These are phyloP conservation scores for Chlorella sp. DNA, from an alignment of 139 green algal genomes.

Conservation along the genomic window DNA sequence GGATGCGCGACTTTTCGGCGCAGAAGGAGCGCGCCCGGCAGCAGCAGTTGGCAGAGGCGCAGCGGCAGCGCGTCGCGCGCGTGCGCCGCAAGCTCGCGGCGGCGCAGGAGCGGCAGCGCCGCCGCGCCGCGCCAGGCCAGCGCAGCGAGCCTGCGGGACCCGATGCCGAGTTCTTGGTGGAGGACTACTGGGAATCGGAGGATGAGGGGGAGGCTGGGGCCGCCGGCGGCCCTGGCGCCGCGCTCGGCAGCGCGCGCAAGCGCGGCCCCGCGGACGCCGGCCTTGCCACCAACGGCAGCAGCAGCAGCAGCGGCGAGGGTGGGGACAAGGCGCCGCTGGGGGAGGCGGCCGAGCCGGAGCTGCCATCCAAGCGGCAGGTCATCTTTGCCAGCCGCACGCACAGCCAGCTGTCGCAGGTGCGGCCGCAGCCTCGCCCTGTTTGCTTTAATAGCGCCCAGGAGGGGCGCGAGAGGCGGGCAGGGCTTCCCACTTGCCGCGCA, in stretches of 20 bases:
- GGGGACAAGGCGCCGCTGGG: neutral
- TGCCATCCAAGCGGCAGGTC: conserved; percentile 45
- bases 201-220: neutral
- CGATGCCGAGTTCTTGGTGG: conserved; percentile 32
- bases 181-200: conserved; percentile 4
- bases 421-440: too few relatives aligned
- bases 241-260: neutral
- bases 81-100: neutral
- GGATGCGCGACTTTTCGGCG: conserved; percentile 54
- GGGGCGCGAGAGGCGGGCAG: too few relatives aligned
- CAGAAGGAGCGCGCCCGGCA: conserved; percentile 35
- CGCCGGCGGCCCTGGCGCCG: neutral
- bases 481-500: too few relatives aligned
- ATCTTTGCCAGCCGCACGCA: conserved; percentile 96
- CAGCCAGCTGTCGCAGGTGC: conserved; percentile 93
- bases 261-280: neutral
- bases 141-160: neutral
- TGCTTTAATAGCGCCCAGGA: too few relatives aligned
- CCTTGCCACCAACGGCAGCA: conserved; percentile 5
- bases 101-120: too few relatives aligned
- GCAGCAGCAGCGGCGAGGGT: conserved; percentile 17
- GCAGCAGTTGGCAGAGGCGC: neutral
- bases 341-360: conserved; percentile 11
- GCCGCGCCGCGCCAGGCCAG: neutral
- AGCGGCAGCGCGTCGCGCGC: neutral